Percentiles rank a stretch among this genome's conserved stretches.
phyloP scores from a whole-genome alignment of 2,329 filamentous ascomycete genomes.

The Calycina herbarum region DNA sequence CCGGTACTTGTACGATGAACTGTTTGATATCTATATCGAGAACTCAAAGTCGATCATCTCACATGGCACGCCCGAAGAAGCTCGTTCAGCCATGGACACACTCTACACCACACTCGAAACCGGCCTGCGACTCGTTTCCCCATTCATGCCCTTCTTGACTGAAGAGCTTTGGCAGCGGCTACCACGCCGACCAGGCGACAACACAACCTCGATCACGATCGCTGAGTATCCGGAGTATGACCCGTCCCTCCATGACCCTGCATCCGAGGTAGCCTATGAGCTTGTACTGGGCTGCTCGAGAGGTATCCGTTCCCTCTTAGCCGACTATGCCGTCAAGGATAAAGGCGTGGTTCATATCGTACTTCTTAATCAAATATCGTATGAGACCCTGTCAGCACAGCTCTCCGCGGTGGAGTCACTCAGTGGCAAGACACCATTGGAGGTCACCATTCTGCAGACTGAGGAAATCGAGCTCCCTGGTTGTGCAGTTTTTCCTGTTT shows the following conservation, averaged over 20 bases:
- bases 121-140: conserved; percentile 71
- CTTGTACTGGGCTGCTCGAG: conserved; percentile 68
- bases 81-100: conserved; percentile 70
- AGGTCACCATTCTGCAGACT: background rate
- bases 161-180: conserved; percentile 82
- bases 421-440: conserved; percentile 12
- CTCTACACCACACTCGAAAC: conserved; percentile 75
- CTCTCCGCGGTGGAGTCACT: conserved; percentile 12
- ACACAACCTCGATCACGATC: conserved; percentile 67
- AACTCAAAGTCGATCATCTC: conserved; percentile 79
- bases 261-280: conserved; percentile 70
- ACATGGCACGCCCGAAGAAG: conserved; percentile 68
- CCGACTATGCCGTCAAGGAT: conserved; percentile 14
- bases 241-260: conserved; percentile 59
- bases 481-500: conserved; percentile 15
- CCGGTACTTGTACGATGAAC: conserved; percentile 72
- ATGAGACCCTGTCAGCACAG: conserved; percentile 9
- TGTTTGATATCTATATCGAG: conserved; percentile 80
- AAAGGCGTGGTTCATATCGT: conserved; percentile 12
- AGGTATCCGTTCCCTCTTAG: conserved; percentile 55
- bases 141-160: conserved; percentile 74
- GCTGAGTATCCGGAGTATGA: conserved; percentile 67
- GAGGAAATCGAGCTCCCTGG: background rate
- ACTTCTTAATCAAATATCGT: conserved; percentile 10
- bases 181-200: conserved; percentile 64